Conservation (phyloP, 768 basidiomycete species). For the Macrocybe gigantea region DNA sequence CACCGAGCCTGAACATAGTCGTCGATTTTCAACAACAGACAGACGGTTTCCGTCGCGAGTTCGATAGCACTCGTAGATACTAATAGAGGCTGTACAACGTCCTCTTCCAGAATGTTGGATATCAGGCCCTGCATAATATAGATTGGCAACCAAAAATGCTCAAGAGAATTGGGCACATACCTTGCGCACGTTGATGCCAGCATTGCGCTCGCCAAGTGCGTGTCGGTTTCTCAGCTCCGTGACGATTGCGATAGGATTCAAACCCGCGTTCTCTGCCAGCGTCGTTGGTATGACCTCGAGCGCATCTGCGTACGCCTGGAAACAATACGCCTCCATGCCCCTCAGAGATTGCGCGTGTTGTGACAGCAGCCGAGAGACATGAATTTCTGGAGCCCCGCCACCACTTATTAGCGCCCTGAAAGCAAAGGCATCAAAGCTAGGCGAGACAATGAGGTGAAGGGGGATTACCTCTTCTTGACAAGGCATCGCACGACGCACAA, state of each 20-base stretch:
- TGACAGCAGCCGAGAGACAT: constrained; percentile 86
- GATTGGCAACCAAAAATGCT: neutral
- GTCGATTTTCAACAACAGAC: constrained; percentile 91
- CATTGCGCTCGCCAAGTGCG: constrained; percentile 88
- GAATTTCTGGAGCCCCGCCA: constrained; percentile 97
- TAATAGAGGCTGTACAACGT: constrained; percentile 92
- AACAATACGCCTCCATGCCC: constrained; percentile 99
- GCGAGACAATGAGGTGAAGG: neutral
- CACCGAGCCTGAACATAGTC: constrained; percentile 83
- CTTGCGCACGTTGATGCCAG: constrained; percentile 98
- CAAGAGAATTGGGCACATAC: constrained; percentile 33
- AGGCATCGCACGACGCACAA: constrained; percentile 98
- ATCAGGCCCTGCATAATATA: constrained; percentile 69
- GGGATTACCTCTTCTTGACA: constrained; percentile 91
- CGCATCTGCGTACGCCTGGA: constrained; percentile 97
- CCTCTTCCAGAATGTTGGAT: constrained; percentile 95
- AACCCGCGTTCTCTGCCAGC: constrained; percentile 95
- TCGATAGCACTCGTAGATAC: constrained; percentile 96
- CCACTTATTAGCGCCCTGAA: constrained; percentile 85
- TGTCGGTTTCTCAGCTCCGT: constrained; percentile 97
- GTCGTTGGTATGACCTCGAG: constrained; percentile 98
- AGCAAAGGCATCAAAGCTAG: constrained; percentile 13
- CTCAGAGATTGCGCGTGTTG: constrained; percentile 90
- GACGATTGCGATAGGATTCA: constrained; percentile 97
- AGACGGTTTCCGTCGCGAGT: constrained; percentile 96